Base-by-base conservation (phyloP, 495 filamentous ascomycete species). In the Tirmania nivea region DNA sequence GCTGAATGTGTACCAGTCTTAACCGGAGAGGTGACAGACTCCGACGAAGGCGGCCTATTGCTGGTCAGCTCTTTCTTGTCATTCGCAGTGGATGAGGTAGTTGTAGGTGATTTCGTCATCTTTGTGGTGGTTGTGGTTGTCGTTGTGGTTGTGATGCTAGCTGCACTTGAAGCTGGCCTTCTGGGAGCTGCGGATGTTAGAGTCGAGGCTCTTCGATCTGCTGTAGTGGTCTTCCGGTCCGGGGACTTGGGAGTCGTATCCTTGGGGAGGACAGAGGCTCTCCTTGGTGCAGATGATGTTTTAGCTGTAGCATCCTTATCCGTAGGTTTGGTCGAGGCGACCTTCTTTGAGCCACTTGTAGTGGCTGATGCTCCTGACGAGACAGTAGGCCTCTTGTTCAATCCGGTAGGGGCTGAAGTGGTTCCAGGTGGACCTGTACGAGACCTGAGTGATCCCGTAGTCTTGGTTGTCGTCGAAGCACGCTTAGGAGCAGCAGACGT, bases 401-500 rank as follows among this genome's bases (percentile, higher is more conserved):
- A 52, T 12, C 52, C 49, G 4, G 60, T 56, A 12, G 52, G 52
- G 49, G 34, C 49, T 19, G 61, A 19, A 11, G 49, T 55, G 3
- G 48, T 52, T 31, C 36, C 21, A 10, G 52, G 31, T 11, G 52
- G 48, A 16, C 54, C 55, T 25, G 55, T 52, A 50, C 34, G 48
- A 34, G 11, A 34, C 20, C 19, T 35, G 36, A 49, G 17, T 17
- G 39, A 39, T 20, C 39, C 52, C 35, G 57, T 35, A 35, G 60
- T 49, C n/a, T 51, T 50, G 19, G 19, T 34, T 50, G 59, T 21
- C 34, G 45, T 50, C 9, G 59, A 48, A 25, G 54, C 53, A 35
- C 61, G 61, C 48, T 55, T 63, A 10, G 60, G 57, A 36, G 49
- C 54, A 11, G 55, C 55, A n/a, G 58, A 53, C 25, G 63, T 50